Conservation (phyloP, 257 asterid species). For the Coffea canephora region DNA sequence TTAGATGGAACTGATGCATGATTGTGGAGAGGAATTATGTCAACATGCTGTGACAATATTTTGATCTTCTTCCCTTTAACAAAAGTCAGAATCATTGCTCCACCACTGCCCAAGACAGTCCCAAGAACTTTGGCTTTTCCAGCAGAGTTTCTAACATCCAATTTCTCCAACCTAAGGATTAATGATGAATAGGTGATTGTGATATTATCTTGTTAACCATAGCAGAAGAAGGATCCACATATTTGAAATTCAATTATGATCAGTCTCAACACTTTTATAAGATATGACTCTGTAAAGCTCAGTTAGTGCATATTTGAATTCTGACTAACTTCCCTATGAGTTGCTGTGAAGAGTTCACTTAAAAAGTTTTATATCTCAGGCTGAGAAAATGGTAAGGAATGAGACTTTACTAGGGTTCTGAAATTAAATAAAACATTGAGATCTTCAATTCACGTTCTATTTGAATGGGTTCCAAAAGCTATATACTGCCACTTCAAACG, state of each 20-base stretch:
- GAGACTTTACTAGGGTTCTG: too few relatives aligned
- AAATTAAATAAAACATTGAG: too few relatives aligned
- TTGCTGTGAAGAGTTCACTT: too few relatives aligned
- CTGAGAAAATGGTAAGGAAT: background rate
- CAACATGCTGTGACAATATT: slow-evolving; percentile 16
- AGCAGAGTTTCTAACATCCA: slow-evolving; percentile 16
- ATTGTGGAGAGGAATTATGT: slow-evolving; percentile 14
- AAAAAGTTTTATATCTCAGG: too few relatives aligned
- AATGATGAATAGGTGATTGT: background rate
- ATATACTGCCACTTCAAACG: too few relatives aligned
- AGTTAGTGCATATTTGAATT: background rate
- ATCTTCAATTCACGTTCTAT: too few relatives aligned
- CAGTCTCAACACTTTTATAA: too few relatives aligned
- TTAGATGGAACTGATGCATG: slow-evolving; percentile 7
- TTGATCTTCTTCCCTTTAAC: slow-evolving; percentile 28
- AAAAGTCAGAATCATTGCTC: slow-evolving; percentile 38
- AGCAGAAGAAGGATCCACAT: background rate
- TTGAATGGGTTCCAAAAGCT: too few relatives aligned
- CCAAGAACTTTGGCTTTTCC: slow-evolving; percentile 39
- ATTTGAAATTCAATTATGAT: background rate
- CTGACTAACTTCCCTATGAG: too few relatives aligned
- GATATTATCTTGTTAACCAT: background rate
- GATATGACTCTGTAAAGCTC: background rate
- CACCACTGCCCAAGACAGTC: slow-evolving; percentile 31
- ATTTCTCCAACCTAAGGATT: slow-evolving; percentile 33